Evolutionary conservation across 2,329 filamentous ascomycete species (phyloP), one percentile per base, ranked within the genome.

Genomic region (Chalaropsis ovoidea): DNA sequence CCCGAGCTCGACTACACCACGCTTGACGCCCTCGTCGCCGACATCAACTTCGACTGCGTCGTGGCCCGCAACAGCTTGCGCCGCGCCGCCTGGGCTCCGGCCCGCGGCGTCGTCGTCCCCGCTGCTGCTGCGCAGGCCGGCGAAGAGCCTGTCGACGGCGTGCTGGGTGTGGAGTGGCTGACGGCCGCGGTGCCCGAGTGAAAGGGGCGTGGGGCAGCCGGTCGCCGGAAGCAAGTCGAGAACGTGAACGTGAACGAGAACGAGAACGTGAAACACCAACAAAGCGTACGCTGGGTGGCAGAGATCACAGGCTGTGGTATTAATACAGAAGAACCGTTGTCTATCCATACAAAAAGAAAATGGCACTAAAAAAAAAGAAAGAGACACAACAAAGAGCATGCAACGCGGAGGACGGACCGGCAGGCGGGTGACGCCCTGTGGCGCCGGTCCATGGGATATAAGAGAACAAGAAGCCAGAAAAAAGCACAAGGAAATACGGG

Each of bases 1-100:
- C 87, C 90, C 8, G 94, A 97, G 77, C 86, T 83, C 73, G 90
- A 97, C 77, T 99, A 99, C 77, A 84, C 86, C 68, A 87, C 83
- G 69, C 80, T 90, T 70, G 92, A 96, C 69, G 88, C 86, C 42
- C 79, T 97, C 73, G 84, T 97, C 56, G 83, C 87, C 71, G 94
- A 99, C 77, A 99, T 99, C 73, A 83, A 83, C 72, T 82, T 87
- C 70, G 94, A 97, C 78, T 95, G 94, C 72, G 83, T 89, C 71
- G 92, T 97, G 65, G 88, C 91, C 54, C 80, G 81, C 70, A 77
- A 80, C 71, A 94, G 90, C 76, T 76, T 99, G 72, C 81, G 76
- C 63, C 79, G 94, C 69, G 76, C 81, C 41, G 80, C 75, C 27
- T 99, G 81, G 83, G 76, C 73, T 62, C 78, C 80, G 13, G 70